Conservation (phyloP, 371 early-diverging fungal species). For the Mucor lusitanicus region DNA sequence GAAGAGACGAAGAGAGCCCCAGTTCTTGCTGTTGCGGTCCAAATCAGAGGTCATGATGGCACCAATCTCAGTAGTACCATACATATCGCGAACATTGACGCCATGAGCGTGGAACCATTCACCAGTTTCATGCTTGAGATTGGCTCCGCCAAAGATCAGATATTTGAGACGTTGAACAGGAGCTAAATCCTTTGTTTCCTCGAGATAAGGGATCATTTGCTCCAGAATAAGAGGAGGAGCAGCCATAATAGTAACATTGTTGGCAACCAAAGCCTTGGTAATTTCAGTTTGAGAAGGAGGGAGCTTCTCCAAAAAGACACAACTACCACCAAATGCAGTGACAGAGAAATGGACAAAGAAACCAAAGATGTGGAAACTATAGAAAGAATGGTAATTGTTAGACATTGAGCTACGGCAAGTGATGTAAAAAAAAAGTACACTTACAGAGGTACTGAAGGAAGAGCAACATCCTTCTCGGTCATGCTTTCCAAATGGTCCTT, state of each 20-base stretch:
- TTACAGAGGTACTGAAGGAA: slow-evolving; percentile 4
- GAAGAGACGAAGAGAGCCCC: slow-evolving; percentile 8
- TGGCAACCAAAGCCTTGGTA: background rate
- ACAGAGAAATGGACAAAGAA: background rate
- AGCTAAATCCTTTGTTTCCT: slow-evolving; percentile 7
- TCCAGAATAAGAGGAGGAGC: slow-evolving; percentile 14
- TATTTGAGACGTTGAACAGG: slow-evolving; percentile 20
- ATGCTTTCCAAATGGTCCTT: background rate
- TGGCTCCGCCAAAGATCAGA: slow-evolving; percentile 79
- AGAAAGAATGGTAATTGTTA: background rate
- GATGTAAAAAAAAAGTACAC: background rate
- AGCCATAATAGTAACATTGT: background rate
- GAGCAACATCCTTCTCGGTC: slow-evolving; percentile 1
- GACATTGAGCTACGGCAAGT: background rate
- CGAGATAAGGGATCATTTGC: slow-evolving; percentile 13
- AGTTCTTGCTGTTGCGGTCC: slow-evolving; percentile 1
- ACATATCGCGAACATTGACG: slow-evolving; percentile 12
- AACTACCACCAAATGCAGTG: slow-evolving; percentile 14
- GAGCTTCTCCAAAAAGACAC: slow-evolving; percentile 5
- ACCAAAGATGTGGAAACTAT: slow-evolving; percentile 25
- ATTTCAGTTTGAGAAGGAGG: slow-evolving; percentile 14
- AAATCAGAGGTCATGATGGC: slow-evolving; percentile 8
- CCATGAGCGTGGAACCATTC: slow-evolving; percentile 13
- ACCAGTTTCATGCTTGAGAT: slow-evolving; percentile 14
- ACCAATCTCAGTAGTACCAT: slow-evolving; percentile 21